Evolutionary conservation across 208 protist genomes (phyloP).

Genomic region (Leishmania major): DNA sequence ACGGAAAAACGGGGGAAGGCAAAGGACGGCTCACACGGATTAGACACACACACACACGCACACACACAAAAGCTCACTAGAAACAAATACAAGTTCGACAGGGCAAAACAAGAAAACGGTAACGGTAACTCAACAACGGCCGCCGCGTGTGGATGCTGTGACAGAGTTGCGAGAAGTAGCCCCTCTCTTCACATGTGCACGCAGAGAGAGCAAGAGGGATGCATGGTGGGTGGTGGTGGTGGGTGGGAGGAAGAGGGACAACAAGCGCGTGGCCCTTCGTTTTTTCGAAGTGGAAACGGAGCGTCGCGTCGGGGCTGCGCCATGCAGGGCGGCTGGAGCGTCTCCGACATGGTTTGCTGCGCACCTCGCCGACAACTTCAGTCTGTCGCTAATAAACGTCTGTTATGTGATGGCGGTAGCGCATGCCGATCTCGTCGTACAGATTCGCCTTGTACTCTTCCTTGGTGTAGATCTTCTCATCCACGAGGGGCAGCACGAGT

Average conservation of each 20-base stretch:
- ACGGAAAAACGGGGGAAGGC: not conserved
- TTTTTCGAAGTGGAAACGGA: not conserved
- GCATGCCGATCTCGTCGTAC: conserved; percentile 57
- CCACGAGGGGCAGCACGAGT: conserved; percentile 64
- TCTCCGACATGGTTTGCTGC: not conserved
- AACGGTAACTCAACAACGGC: not conserved
- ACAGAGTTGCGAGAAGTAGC: not conserved
- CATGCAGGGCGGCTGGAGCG: not conserved
- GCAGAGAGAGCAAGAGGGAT: not conserved
- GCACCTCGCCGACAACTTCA: not conserved
- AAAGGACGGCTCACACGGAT: not conserved
- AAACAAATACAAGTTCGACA: not conserved
- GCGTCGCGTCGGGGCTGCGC: not conserved
- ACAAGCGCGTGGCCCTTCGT: not conserved
- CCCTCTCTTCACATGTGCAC: not conserved
- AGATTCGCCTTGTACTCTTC: conserved; percentile 76
- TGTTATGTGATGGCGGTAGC: conserved; percentile 37
- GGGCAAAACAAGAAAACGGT: not conserved
- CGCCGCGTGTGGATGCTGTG: not conserved
- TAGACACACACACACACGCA: not conserved
- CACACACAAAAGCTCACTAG: not conserved
- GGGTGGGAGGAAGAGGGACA: not conserved
- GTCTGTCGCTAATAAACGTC: conserved; percentile 18
- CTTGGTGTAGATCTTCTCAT: conserved; percentile 63
- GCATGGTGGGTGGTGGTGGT: not conserved